Base-by-base conservation (phyloP, 2,329 filamentous ascomycete species). In the Bipolaris cookei region DNA sequence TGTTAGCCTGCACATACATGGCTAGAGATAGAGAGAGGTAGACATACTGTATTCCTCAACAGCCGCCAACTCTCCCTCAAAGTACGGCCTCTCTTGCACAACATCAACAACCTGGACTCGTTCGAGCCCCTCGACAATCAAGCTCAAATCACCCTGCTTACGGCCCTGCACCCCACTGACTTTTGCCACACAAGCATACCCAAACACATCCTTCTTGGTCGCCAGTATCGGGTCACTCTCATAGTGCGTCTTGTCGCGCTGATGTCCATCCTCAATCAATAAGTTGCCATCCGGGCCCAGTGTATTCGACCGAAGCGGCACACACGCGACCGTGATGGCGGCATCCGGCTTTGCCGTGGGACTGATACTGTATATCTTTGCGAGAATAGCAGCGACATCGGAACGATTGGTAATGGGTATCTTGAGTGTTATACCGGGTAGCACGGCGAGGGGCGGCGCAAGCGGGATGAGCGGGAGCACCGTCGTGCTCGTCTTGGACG, bases 371-470 rank as follows among this genome's bases (percentile, higher is more conserved):
- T 96, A 94, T 58, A 97, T 86, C 66, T 89, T 88, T 18, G 92
- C 90, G 55, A 99, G 87, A 42, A 98, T 86, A 48, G 94, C 90
- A 51, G 92, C 89, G 65, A 98, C 89, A 77, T 98, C 95, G 65
- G 91, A 88, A 49, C 94, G 91, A 76, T 89, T 88, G 38, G 89
- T 87, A 50, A 97, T 89, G 52, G 91, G 88, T 64, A 98, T 90
- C 67, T 93, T 90, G 67, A 96, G 85, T 48, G 93, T 88, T 54
- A 93, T 87, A 61, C 92, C 92, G 3, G 95, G 95, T 8, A 97
- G 85, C 38, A 98, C 86, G 65, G 97, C 90, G 61, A 87, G 86
- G 64, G 89, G 90, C 71, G 89, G 88, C 51, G 91, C 87, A 41
- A 98, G 85, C 35, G 92, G 91, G 65, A 98, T 89, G 68, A 98